These are phyloP conservation scores for Lactarius pseudohatsudake DNA, from an alignment of 768 basidiomycete species.

Conservation along the genomic window DNA sequence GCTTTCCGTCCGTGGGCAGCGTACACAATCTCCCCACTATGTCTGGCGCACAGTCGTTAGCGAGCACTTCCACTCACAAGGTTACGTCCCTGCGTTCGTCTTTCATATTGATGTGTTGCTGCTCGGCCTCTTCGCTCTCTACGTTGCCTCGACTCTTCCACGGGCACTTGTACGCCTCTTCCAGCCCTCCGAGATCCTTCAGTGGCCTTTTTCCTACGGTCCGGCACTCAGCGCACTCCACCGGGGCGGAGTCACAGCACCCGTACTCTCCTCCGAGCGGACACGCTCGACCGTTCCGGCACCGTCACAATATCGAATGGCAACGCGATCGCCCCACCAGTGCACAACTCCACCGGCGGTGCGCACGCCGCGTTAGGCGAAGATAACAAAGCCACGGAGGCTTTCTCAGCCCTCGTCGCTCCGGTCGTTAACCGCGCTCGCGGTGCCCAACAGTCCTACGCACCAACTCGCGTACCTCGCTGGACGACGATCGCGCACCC, in stretches of 20 bases:
- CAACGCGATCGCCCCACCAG: neutral
- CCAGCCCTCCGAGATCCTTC: conserved; percentile 22
- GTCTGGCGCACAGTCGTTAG: neutral
- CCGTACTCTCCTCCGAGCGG: conserved; percentile 21
- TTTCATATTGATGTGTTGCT: conserved; percentile 23
- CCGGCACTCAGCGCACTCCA: neutral
- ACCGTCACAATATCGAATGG: conserved; percentile 14
- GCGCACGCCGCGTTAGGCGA: neutral
- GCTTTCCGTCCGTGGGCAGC: neutral
- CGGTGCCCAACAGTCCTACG: neutral
- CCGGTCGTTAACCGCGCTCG: neutral
- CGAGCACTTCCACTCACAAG: neutral
- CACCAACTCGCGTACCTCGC: conserved; percentile 39
- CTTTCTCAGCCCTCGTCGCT: neutral
- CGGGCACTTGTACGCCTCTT: conserved; percentile 23
- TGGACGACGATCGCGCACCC: conserved; percentile 40
- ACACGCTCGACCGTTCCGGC: conserved; percentile 18
- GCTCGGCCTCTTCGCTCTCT: conserved; percentile 21
- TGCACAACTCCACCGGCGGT: neutral
- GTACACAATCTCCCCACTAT: neutral
- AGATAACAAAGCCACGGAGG: neutral
- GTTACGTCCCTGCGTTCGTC: conserved; percentile 10
- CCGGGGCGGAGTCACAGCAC: conserved; percentile 20
- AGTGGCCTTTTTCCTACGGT: conserved; percentile 20
- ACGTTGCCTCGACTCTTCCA: conserved; percentile 24